Percentiles rank a stretch among this genome's conserved stretches.
These are phyloP conservation scores for Aspergillus transmontanensis DNA, from an alignment of 2,329 filamentous ascomycete species.

Conservation along the genomic window DNA sequence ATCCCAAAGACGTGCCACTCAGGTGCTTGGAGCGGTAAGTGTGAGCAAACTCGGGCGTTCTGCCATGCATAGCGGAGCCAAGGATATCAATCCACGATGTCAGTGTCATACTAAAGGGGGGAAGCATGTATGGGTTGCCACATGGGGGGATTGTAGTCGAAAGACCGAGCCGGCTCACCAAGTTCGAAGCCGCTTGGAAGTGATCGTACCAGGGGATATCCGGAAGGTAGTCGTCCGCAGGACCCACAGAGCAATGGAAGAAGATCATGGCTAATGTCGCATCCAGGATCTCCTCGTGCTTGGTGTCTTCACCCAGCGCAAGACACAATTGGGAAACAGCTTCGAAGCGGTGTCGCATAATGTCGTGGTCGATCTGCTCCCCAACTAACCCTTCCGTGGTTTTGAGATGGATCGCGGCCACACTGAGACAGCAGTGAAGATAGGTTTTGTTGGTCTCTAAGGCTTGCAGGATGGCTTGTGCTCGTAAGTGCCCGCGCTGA, in stretches of 20 bases:
- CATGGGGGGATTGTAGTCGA: slow-evolving; percentile 66
- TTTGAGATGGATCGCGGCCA: slow-evolving; percentile 90
- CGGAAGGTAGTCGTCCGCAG: slow-evolving; percentile 78
- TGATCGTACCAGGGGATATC: slow-evolving; percentile 98
- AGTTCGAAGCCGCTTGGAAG: slow-evolving; percentile 84
- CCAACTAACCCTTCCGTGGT: slow-evolving; percentile 66
- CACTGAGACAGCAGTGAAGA: slow-evolving; percentile 92
- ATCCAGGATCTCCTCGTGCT: slow-evolving; percentile 87
- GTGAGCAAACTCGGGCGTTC: slow-evolving; percentile 84
- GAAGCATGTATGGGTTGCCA: slow-evolving; percentile 61
- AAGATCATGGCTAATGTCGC: slow-evolving; percentile 94
- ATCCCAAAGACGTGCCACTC: slow-evolving; percentile 64
- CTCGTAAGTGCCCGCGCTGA: slow-evolving; percentile 78
- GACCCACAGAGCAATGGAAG: slow-evolving; percentile 90
- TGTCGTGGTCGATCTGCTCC: slow-evolving; percentile 83
- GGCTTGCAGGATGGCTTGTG: slow-evolving; percentile 82
- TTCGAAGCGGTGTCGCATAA: slow-evolving; percentile 88
- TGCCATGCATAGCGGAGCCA: slow-evolving; percentile 86
- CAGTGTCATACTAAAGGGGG: slow-evolving; percentile 88
- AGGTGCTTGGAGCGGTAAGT: slow-evolving; percentile 95
- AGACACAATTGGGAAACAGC: slow-evolving; percentile 86
- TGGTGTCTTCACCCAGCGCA: slow-evolving; percentile 74
- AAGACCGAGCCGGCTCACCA: slow-evolving; percentile 83
- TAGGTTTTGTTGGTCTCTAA: slow-evolving; percentile 91
- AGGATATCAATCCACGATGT: slow-evolving; percentile 97